Conservation (phyloP, 2,329 filamentous ascomycete species). For the Kalaharituber pfeilii region DNA sequence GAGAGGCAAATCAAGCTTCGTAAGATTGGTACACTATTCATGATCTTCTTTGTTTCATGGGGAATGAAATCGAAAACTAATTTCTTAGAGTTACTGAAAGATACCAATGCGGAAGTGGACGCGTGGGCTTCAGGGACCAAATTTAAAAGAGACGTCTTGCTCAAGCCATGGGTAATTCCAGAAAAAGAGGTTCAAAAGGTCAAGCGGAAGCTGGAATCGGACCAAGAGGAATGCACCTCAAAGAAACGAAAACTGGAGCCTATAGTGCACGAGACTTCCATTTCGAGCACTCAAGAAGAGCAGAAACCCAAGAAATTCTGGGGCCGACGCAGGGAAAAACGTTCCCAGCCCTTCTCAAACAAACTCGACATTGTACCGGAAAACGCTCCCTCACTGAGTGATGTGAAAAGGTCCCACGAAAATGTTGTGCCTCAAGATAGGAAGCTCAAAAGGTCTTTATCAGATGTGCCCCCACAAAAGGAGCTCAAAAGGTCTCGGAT, state of each 20-base stretch:
- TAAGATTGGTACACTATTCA: neutral
- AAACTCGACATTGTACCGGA: neutral
- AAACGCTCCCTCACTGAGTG: conserved; percentile 24
- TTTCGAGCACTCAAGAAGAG: no score
- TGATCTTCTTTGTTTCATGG: neutral
- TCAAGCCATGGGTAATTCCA: conserved; percentile 35
- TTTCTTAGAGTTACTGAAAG: conserved; percentile 30
- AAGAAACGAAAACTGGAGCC: conserved; percentile 5
- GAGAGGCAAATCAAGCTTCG: conserved; percentile 10
- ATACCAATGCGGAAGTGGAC: conserved; percentile 40
- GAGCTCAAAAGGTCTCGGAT: neutral
- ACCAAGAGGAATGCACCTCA: neutral
- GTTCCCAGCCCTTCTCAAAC: no score
- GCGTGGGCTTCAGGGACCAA: conserved; percentile 40
- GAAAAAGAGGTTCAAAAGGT: conserved; percentile 6
- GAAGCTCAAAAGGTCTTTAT: conserved; percentile 9
- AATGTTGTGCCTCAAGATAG: conserved; percentile 23
- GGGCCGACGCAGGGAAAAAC: conserved; percentile 10
- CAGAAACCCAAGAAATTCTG: no score
- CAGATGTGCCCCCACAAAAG: conserved; percentile 17
- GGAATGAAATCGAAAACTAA: neutral
- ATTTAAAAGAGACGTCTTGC: conserved; percentile 37
- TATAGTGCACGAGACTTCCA: no score
- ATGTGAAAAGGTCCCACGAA: conserved; percentile 8
- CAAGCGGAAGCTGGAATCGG: neutral